Evolutionary conservation across 352 stramenopile species (phyloP).

Genomic region (Pilasporangium apinafurcum): DNA sequence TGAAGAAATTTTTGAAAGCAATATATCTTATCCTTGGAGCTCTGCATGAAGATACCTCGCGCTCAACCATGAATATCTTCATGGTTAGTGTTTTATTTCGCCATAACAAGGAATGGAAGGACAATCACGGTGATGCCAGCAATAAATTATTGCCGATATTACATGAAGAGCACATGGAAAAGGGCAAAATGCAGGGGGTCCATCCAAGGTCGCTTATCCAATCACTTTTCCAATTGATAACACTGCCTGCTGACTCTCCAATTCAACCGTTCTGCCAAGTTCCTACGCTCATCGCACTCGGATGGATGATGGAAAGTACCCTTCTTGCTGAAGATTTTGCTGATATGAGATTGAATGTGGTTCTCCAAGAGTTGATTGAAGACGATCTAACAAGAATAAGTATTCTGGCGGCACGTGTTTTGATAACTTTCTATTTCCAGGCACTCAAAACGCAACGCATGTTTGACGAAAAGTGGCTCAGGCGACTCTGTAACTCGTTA

Average conservation of each 20-base stretch:
- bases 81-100: slow-evolving; percentile 4
- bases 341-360: not conserved
- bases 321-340: slow-evolving; percentile 3
- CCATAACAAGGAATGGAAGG: not conserved
- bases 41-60: not conserved
- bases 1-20: slow-evolving; percentile 2
- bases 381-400: not conserved
- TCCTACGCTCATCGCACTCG: slow-evolving; percentile 2
- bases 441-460: not conserved
- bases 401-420: slow-evolving; percentile 5
- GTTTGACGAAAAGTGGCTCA: not conserved
- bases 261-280: slow-evolving; percentile 1
- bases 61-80: slow-evolving; percentile 2
- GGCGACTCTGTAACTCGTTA: slow-evolving; percentile 4
- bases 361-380: slow-evolving; percentile 4
- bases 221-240: slow-evolving; percentile 1
- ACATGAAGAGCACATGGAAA: slow-evolving; percentile 5
- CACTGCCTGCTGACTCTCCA: not conserved
- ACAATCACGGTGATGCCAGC: not conserved
- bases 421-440: slow-evolving; percentile 6
- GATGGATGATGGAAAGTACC: slow-evolving; percentile 3
- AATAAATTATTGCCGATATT: not conserved
- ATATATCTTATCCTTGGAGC: slow-evolving; percentile 5
- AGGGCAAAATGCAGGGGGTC: not conserved
- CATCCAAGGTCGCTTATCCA: slow-evolving; percentile 8